Percentiles rank a stretch among this genome's conserved stretches.
These are phyloP conservation scores for Aspergillus sp. DNA, from an alignment of 2,329 filamentous ascomycete species.

Conservation along the genomic window DNA sequence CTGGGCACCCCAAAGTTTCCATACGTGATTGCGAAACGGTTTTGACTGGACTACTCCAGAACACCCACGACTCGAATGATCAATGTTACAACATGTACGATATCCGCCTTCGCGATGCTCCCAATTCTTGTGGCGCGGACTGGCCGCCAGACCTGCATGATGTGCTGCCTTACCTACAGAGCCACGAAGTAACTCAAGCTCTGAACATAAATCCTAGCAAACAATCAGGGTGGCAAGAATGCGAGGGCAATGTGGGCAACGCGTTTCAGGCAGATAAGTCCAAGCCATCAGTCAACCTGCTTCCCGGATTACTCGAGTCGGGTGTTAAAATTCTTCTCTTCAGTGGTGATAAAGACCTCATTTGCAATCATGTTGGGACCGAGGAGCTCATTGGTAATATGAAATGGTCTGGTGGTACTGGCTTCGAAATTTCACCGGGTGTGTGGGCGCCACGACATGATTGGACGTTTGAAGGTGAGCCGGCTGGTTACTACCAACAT, in stretches of 20 bases:
- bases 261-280: conserved; percentile 72
- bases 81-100: conserved; percentile 97
- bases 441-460: conserved; percentile 88
- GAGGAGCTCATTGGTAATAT: conserved; percentile 88
- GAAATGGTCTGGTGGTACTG: conserved; percentile 86
- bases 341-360: conserved; percentile 89
- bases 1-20: conserved; percentile 64
- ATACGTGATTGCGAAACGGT: conserved; percentile 72
- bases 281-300: conserved; percentile 67
- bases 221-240: conserved; percentile 87
- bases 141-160: conserved; percentile 85
- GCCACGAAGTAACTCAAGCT: conserved; percentile 73
- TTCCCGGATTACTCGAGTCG: conserved; percentile 76
- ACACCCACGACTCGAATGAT: conserved; percentile 57
- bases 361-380: conserved; percentile 95
- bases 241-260: conserved; percentile 72
- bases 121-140: conserved; percentile 90
- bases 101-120: conserved; percentile 76
- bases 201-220: conserved; percentile 82
- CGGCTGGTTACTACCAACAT: conserved; percentile 89
- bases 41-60: conserved; percentile 67
- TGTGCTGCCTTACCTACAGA: conserved; percentile 81
- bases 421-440: conserved; percentile 83
- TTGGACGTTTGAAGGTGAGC: conserved; percentile 89
- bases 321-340: conserved; percentile 78